Evolutionary conservation across 768 basidiomycete species (phyloP).

Genomic region (Hericium coralloides): DNA sequence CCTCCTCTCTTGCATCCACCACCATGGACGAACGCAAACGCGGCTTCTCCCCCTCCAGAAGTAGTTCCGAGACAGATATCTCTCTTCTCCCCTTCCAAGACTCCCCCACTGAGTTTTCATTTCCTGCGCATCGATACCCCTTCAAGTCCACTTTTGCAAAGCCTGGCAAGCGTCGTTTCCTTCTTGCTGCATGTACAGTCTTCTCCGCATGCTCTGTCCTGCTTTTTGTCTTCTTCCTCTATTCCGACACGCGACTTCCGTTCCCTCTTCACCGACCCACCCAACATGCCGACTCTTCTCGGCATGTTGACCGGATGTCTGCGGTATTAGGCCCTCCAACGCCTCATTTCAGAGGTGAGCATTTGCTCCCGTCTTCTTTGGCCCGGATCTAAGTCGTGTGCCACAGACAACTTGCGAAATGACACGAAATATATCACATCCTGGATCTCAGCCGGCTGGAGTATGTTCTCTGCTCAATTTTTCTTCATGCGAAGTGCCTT

Average conservation of each 20-base stretch:
- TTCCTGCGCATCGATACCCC: background rate
- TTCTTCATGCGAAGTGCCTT: background rate
- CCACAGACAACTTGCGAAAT: conserved; percentile 49
- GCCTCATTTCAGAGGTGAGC: conserved; percentile 42
- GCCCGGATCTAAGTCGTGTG: no score
- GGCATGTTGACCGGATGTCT: background rate
- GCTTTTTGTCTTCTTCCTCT: background rate
- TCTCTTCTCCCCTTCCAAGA: background rate
- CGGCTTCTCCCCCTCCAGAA: background rate
- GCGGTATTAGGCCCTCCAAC: conserved; percentile 42
- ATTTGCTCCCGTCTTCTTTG: background rate
- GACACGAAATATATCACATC: conserved; percentile 62
- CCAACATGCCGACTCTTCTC: background rate
- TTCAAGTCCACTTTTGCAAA: background rate
- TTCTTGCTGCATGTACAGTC: background rate
- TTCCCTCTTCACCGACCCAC: background rate
- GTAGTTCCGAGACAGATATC: background rate
- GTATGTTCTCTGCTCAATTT: conserved; percentile 15
- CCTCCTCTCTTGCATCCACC: background rate
- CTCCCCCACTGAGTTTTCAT: background rate
- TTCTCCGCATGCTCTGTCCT: background rate
- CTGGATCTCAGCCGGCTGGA: conserved; percentile 76
- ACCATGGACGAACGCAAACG: background rate
- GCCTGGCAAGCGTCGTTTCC: background rate
- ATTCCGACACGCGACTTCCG: background rate